These are phyloP conservation scores for Jamesozyma spencerorum DNA, from an alignment of 805 yeast genomes.

Conservation along the genomic window DNA sequence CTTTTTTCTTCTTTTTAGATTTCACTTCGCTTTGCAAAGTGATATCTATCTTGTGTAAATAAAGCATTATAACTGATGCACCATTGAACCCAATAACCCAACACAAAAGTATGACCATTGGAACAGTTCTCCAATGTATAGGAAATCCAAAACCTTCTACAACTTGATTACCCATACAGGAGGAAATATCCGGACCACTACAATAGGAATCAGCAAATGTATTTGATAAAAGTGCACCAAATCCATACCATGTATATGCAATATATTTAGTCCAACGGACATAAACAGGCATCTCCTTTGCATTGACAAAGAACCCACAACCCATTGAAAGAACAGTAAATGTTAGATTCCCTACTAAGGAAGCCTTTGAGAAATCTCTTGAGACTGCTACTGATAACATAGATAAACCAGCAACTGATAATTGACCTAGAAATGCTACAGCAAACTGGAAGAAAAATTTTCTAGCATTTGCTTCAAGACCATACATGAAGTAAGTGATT, in stretches of 20 bases:
- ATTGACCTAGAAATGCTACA: slow-evolving; percentile 45
- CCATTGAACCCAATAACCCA: slow-evolving; percentile 50
- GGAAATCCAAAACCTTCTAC: slow-evolving; percentile 53
- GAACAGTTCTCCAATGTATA: slow-evolving; percentile 53
- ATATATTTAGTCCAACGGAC: slow-evolving; percentile 77
- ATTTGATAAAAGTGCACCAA: slow-evolving; percentile 58
- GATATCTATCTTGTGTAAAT: slow-evolving; percentile 35
- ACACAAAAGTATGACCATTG: slow-evolving; percentile 49
- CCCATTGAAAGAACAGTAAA: slow-evolving; percentile 70
- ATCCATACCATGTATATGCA: slow-evolving; percentile 70
- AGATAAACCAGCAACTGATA: slow-evolving; percentile 30
- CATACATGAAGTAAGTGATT: slow-evolving; percentile 71
- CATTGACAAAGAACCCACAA: slow-evolving; percentile 72
- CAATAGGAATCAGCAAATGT: slow-evolving; percentile 55
- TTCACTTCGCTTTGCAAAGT: slow-evolving; percentile 20
- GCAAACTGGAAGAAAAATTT: slow-evolving; percentile 58
- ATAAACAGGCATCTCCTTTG: slow-evolving; percentile 68
- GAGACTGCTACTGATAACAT: slow-evolving; percentile 41
- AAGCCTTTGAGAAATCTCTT: slow-evolving; percentile 52
- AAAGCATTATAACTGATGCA: slow-evolving; percentile 40
- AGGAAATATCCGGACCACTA: slow-evolving; percentile 34
- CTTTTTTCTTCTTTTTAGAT: slow-evolving; percentile 8
- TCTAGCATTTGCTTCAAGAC: slow-evolving; percentile 42
- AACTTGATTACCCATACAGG: slow-evolving; percentile 40
- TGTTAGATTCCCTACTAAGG: slow-evolving; percentile 51